phyloP scores from a whole-genome alignment of 495 filamentous ascomycete species.

The Ramalina peruviana region DNA sequence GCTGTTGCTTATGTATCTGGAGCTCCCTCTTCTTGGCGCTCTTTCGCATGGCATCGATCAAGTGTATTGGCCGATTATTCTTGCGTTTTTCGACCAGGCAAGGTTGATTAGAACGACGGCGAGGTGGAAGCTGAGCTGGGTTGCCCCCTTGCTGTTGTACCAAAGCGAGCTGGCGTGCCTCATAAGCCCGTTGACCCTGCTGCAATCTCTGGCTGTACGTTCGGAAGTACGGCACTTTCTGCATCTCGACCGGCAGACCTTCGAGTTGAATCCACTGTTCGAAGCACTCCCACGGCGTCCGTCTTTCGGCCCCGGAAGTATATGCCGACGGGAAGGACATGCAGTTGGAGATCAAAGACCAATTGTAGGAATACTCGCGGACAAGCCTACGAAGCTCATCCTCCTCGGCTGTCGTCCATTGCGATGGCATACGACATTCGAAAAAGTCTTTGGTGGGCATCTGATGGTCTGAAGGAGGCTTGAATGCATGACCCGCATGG shows the following conservation, averaged over 20 bases:
- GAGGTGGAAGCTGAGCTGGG: slow-evolving; percentile 41
- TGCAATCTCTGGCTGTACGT: slow-evolving; percentile 71
- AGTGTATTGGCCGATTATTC: slow-evolving; percentile 68
- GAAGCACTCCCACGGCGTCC: slow-evolving; percentile 98
- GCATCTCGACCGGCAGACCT: slow-evolving; percentile 79
- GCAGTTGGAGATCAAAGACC: slow-evolving; percentile 78
- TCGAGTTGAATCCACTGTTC: slow-evolving; percentile 89
- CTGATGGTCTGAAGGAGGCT: slow-evolving; percentile 74
- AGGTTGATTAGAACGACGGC: slow-evolving; percentile 55
- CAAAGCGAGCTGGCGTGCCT: slow-evolving; percentile 45
- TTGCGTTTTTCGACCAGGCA: slow-evolving; percentile 72
- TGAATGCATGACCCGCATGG: slow-evolving; percentile 82
- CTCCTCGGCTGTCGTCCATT: slow-evolving; percentile 84
- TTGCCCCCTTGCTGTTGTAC: slow-evolving; percentile 41
- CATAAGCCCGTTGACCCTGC: slow-evolving; percentile 53
- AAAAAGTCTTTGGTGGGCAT: slow-evolving; percentile 87
- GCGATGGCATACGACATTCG: slow-evolving; percentile 68
- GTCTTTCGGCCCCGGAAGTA: slow-evolving; percentile 69
- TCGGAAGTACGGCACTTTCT: slow-evolving; percentile 82
- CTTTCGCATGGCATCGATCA: slow-evolving; percentile 92
- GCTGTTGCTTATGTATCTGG: slow-evolving; percentile 70
- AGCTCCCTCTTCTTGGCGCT: slow-evolving; percentile 87
- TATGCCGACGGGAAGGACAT: slow-evolving; percentile 59
- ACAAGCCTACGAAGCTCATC: slow-evolving; percentile 74
- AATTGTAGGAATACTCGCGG: slow-evolving; percentile 90